Conservation (phyloP, 2,329 filamentous ascomycete genomes). For the Alternaria triticina region DNA sequence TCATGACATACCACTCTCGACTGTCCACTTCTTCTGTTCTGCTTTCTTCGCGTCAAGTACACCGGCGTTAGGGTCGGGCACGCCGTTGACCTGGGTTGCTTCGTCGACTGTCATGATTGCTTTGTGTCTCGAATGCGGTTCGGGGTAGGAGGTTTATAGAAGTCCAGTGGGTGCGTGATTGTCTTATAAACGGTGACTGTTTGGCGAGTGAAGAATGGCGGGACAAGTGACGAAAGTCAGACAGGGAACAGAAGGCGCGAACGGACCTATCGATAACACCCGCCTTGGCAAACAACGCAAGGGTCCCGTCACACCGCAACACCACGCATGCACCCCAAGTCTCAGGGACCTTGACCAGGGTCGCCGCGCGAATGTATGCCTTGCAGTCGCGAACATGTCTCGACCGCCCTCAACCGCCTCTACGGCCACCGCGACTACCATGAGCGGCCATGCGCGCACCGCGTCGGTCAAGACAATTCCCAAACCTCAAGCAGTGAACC, state of each 20-base stretch:
- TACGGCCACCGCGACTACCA: constrained; percentile 22
- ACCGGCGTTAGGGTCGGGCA: constrained; percentile 45
- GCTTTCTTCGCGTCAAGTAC: constrained; percentile 38
- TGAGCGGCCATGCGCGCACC: constrained; percentile 32
- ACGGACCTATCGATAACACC: constrained; percentile 26
- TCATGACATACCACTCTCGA: constrained; percentile 54
- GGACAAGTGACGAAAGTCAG: constrained; percentile 10
- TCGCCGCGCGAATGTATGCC: neutral
- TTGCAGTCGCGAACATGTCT: constrained; percentile 29
- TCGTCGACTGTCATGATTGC: constrained; percentile 39
- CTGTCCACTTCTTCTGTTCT: constrained; percentile 46
- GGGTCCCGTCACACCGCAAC: constrained; percentile 17
- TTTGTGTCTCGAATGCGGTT: constrained; percentile 1
- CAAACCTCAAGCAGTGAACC: constrained; percentile 28
- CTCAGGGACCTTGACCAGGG: neutral
- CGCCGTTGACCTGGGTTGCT: constrained; percentile 51
- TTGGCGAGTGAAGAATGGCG: constrained; percentile 7
- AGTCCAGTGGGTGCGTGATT: neutral
- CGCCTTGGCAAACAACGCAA: constrained; percentile 24
- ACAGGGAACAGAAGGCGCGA: constrained; percentile 54
- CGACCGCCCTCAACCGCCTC: constrained; percentile 34
- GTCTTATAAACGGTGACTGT: constrained; percentile 5
- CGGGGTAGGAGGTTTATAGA: neutral
- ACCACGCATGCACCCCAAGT: constrained; percentile 6
- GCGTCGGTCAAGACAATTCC: constrained; percentile 42